Evolutionary conservation across 805 yeast species (phyloP), one percentile per base, ranked within the genome.

Genomic region (Blastobotrys americana): DNA sequence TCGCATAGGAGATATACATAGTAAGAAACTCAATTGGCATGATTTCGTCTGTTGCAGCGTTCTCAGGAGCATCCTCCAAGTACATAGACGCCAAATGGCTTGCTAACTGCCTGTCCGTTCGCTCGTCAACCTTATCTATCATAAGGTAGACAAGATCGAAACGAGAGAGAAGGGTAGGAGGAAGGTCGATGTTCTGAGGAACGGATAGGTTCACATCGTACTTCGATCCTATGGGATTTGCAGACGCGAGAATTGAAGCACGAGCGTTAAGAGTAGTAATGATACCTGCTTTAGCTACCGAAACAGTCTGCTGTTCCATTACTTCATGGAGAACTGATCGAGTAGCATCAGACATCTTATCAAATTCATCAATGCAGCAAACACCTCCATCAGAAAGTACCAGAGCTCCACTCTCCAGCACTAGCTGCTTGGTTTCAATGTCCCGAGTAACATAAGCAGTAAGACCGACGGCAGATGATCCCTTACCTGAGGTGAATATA

Each of bases 281-380:
- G 59, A 93, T 93, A 48, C 98, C 98, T 1, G 98, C 98, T 59
- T 93, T 93, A 25, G 98, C 98, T 58, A 93, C 87, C 6, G 97
- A 88, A 37, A 93, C 93, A 1, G 98, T 93, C 65, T 93, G 98
- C 63, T 93, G 98, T 69, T 93, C 98, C 98, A 93, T 93, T 8
- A 93, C 98, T 72, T 93, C 98, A 63, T 93, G 98, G 43, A 93
- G 70, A 8, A 93, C 97, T 5, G 96, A 87, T 58, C 97, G 72
- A 0, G 97, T 90, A 1, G 94, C 69, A 55, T 93, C 97, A 44
- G 83, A 77, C 98, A 93, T 93, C 66, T 93, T 93, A 68, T 93
- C 98, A 60, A 90, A 93, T 71, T 93, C 98, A 70, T 93, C 98
- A 61, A 93, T 93, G 67, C 98, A 93, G 69, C 98, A 93, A 36